phyloP scores from a whole-genome alignment of 2,329 filamentous ascomycete species.

The Cercospora canescens region DNA sequence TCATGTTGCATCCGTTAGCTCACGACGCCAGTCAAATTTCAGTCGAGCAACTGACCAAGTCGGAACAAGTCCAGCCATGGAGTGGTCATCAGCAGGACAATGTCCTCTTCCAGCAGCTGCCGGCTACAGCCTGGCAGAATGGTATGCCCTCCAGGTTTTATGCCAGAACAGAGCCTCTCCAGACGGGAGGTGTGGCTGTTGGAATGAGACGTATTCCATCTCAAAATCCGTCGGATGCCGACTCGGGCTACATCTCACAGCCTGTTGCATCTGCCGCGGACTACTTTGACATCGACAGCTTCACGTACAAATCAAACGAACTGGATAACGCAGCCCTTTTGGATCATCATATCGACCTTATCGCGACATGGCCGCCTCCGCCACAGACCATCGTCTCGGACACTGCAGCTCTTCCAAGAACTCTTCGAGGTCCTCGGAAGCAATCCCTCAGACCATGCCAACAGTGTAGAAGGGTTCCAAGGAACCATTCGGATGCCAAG shows the following conservation, averaged over 20 bases:
- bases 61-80: constrained; percentile 13
- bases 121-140: neutral
- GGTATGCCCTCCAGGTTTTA: neutral
- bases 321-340: neutral
- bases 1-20: constrained; percentile 1
- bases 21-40: constrained; percentile 8
- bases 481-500: constrained; percentile 26
- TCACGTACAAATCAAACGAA: neutral
- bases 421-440: neutral
- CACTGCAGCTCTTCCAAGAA: neutral
- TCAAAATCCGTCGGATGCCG: constrained; percentile 6
- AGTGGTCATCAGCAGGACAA: constrained; percentile 4
- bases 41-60: constrained; percentile 14
- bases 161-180: neutral
- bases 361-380: neutral
- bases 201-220: neutral
- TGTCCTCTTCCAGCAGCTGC: neutral
- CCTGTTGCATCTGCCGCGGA: neutral
- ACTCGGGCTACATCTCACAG: constrained; percentile 24
- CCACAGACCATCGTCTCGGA: constrained; percentile 15
- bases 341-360: neutral
- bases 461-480: constrained; percentile 16
- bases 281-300: neutral
- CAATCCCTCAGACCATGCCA: neutral
- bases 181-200: neutral